Evolutionary conservation across 768 basidiomycete species (phyloP).

Genomic region (Coprinopsis sp.): DNA sequence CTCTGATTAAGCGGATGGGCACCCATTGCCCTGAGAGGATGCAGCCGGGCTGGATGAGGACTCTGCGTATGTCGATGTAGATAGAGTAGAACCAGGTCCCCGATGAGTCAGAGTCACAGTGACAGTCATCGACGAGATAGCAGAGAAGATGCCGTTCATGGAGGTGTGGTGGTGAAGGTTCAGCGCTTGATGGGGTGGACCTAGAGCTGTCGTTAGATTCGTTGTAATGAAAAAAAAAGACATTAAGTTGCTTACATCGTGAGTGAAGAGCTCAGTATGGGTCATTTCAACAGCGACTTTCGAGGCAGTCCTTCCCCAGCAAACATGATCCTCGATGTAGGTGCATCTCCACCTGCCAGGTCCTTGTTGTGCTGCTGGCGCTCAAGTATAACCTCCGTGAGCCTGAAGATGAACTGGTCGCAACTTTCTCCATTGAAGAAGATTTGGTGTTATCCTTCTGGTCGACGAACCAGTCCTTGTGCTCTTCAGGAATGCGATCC

Average conservation of each 20-base stretch:
- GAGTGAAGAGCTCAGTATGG: constrained; percentile 18
- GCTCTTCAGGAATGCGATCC: constrained; percentile 64
- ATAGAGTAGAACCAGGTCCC: constrained; percentile 66
- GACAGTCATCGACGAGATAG: constrained; percentile 70
- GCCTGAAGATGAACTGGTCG: constrained; percentile 89
- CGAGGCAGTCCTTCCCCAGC: constrained; percentile 36
- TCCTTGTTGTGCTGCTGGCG: constrained; percentile 92
- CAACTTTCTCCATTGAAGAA: constrained; percentile 85
- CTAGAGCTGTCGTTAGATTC: constrained; percentile 17
- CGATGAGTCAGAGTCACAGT: constrained; percentile 70
- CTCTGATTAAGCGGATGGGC: constrained; percentile 78
- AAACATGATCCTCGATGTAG: constrained; percentile 57
- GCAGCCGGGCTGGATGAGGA: constrained; percentile 78
- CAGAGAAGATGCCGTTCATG: constrained; percentile 63
- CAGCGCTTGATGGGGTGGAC: constrained; percentile 56
- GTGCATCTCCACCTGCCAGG: constrained; percentile 71
- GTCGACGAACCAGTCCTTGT: constrained; percentile 53
- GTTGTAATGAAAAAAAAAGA: not conserved
- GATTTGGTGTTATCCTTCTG: constrained; percentile 55
- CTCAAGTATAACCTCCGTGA: constrained; percentile 91
- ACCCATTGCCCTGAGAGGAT: constrained; percentile 79
- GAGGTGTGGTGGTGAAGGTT: constrained; percentile 52
- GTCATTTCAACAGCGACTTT: constrained; percentile 18
- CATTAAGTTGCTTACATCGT: constrained; percentile 13
- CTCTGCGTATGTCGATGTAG: constrained; percentile 62